Base-by-base conservation (phyloP, 345 rosid species). In the Bretschneidera sinensis region DNA sequence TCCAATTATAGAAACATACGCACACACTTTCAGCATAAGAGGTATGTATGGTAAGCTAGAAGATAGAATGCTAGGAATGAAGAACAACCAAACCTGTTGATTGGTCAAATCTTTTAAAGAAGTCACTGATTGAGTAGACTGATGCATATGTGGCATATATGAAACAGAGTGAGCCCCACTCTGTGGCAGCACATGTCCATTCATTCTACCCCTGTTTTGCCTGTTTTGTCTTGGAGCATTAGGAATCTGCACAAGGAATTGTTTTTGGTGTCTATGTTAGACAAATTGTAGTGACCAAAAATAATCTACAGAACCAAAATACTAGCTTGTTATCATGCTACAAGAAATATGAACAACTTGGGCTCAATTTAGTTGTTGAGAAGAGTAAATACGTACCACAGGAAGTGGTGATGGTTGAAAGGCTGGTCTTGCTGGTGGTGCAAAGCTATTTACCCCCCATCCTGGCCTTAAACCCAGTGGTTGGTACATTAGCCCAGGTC, bases 391-490 rank as follows among this genome's bases (percentile, higher is more conserved):
- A 66, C 75, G 58, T 71, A 82, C 88, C 68, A 63, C 59, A 31
- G 87, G 76, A 57, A 78, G 55, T 43, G 91, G 60, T 52, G 83
- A 31, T 50, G 80, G 73, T 70, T 76, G 85, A 71, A 69, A 78
- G 53, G 66, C 57, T 24, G 89, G 86, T 53, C 83, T 77, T 51
- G 77, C 39, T 55, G 83, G 71, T 62, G 82, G 77, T 23, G 70
- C 73, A 69, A 83, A 66, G 56, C 77, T 75, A 64, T 70, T 72
- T 16, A 76, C 61, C 65, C 84, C 73, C 89, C 91, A 83, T 16
- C 74, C 81, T 17, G 83, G 79, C 72, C 85, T 74, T 71, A 79
- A 45, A 60, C 80, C 84, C 67, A 83, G 49, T 17, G 87, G 78
- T 65, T 73, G 91, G 63, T 81, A 86, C 83, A 84, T 72, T 68